phyloP scores from a whole-genome alignment of 1,284 basidiomycete species.

The Coniophora puteana region DNA sequence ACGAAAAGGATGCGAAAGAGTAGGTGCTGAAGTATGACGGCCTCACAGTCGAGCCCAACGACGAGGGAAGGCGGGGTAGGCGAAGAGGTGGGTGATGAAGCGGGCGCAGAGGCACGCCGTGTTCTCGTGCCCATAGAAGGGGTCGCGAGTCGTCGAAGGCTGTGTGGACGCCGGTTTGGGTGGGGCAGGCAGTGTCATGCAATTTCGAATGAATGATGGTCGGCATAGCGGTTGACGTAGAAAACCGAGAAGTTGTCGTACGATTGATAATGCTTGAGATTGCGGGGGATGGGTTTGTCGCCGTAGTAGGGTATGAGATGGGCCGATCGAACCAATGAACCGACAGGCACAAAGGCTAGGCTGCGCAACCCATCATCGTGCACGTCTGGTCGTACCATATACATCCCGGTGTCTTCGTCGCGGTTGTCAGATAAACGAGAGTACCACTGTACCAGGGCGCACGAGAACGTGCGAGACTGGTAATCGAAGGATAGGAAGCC shows the following conservation, averaged over 20 bases:
- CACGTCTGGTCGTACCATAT: conserved; percentile 7
- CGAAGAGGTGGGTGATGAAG: too few species aligned
- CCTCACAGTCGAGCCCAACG: too few species aligned
- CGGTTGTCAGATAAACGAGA: not conserved
- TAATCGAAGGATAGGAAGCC: conserved; percentile 26
- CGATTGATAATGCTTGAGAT: conserved; percentile 14
- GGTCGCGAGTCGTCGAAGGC: too few species aligned
- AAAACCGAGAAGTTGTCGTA: conserved; percentile 19
- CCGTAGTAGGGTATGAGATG: conserved; percentile 25
- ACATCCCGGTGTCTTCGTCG: conserved; percentile 9
- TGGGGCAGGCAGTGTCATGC: not conserved
- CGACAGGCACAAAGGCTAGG: conserved; percentile 18
- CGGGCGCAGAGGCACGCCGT: too few species aligned
- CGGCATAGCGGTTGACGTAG: conserved; percentile 24
- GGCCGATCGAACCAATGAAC: conserved; percentile 18
- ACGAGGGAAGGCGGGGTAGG: too few species aligned
- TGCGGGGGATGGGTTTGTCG: conserved; percentile 11
- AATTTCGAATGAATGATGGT: conserved; percentile 21
- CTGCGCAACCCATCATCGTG: conserved; percentile 4
- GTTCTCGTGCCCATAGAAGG: too few species aligned
- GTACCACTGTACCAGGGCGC: conserved; percentile 19
- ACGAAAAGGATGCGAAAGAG: too few species aligned
- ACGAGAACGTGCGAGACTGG: too few species aligned
- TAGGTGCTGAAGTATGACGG: too few species aligned
- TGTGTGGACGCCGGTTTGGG: too few species aligned